A percentile compares a stretch with the other conserved stretches of the same genome.
phyloP scores from a whole-genome alignment of 768 basidiomycete species.

The Mycena indigotica region DNA sequence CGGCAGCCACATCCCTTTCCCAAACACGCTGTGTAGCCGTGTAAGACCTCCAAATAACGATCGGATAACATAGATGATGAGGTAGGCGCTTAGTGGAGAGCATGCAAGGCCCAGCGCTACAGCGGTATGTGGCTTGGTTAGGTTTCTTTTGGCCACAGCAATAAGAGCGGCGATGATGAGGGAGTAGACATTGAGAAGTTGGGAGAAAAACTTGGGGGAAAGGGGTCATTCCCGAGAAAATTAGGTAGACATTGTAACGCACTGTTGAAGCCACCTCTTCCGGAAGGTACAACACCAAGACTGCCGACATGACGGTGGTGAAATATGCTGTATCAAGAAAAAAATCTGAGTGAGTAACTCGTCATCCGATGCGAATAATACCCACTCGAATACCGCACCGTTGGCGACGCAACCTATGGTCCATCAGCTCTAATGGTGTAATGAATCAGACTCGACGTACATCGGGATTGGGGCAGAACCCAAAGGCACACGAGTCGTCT shows the following conservation, averaged over 20 bases:
- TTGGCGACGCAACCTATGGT: neutral
- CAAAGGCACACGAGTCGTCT: slow-evolving; percentile 1
- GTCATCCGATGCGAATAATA: neutral
- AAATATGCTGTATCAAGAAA: slow-evolving; percentile 21
- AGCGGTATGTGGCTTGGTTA: slow-evolving; percentile 19
- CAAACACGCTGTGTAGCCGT: slow-evolving; percentile 16
- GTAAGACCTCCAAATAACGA: slow-evolving; percentile 11
- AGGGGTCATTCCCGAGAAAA: neutral
- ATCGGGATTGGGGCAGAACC: slow-evolving; percentile 1
- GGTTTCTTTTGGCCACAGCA: slow-evolving; percentile 10
- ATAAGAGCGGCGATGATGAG: slow-evolving; percentile 19
- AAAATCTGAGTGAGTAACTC: neutral
- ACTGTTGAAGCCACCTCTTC: slow-evolving; percentile 9
- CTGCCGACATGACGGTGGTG: slow-evolving; percentile 16
- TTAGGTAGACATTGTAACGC: neutral
- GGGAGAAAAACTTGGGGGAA: slow-evolving; percentile 16
- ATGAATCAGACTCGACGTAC: neutral
- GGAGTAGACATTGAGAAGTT: slow-evolving; percentile 22
- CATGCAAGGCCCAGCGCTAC: slow-evolving; percentile 17
- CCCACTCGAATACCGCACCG: neutral
- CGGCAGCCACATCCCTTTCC: slow-evolving; percentile 11
- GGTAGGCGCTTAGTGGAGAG: slow-evolving; percentile 20
- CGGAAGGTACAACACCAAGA: slow-evolving; percentile 17
- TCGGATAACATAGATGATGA: slow-evolving; percentile 20
- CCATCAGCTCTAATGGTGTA: neutral